phyloP scores from a whole-genome alignment of 768 basidiomycete genomes.

The Pluteus cervinus region DNA sequence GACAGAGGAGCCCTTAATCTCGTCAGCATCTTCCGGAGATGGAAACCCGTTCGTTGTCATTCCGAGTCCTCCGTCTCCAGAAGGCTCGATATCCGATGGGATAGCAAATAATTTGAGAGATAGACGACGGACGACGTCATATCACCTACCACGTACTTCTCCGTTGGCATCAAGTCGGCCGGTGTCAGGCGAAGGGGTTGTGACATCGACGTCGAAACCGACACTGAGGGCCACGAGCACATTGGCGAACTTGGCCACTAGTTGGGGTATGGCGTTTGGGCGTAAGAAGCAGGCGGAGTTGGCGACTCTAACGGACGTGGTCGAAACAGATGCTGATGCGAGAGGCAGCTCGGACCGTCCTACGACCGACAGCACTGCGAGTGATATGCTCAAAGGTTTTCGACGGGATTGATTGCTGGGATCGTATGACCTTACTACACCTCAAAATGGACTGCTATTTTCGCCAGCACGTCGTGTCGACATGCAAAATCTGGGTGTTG shows the following conservation, averaged over 20 bases:
- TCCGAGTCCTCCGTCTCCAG: constrained; percentile 53
- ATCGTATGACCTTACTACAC: too few relatives aligned
- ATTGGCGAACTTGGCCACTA: constrained; percentile 53
- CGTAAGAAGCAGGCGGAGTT: constrained; percentile 39
- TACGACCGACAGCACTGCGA: constrained; percentile 26
- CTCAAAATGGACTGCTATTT: too few relatives aligned
- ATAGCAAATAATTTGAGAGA: constrained; percentile 37
- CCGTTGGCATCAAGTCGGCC: constrained; percentile 29
- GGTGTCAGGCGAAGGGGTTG: constrained; percentile 16
- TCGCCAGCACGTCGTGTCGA: too few relatives aligned
- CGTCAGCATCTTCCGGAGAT: constrained; percentile 37
- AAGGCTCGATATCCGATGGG: constrained; percentile 57
- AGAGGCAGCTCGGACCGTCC: constrained; percentile 11
- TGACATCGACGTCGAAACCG: constrained; percentile 21
- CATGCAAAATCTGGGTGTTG: too few relatives aligned
- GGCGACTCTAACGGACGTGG: constrained; percentile 17
- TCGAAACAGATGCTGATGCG: constrained; percentile 22
- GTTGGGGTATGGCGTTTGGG: constrained; percentile 63
- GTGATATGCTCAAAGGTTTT: constrained; percentile 33
- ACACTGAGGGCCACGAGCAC: constrained; percentile 42
- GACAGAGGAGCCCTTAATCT: constrained; percentile 45
- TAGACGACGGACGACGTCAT: constrained; percentile 55
- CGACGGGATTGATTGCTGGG: too few relatives aligned
- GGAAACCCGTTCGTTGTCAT: constrained; percentile 33
- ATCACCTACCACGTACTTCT: constrained; percentile 48